Base-by-base conservation (phyloP, 2,329 filamentous ascomycete genomes). In the Stagonosporopsis rhizophila region DNA sequence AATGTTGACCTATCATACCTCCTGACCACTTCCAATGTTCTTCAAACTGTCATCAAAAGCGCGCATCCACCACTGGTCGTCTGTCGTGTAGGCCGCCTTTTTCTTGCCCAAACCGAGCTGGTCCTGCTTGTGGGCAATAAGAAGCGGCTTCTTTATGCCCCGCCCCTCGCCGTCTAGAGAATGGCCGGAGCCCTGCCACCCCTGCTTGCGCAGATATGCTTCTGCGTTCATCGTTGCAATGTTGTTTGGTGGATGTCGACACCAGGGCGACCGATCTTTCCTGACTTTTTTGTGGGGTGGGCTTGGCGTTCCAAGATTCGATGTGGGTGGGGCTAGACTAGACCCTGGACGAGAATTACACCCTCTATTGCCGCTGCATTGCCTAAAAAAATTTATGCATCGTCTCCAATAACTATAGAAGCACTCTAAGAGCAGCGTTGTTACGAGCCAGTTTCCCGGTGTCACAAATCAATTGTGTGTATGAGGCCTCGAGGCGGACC, bases 31-130 rank as follows among this genome's bases (percentile, higher is more conserved):
- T 1, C 72, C 73, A 49, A 74, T 83, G 4, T 89, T 90, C 75
- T 95, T 90, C 62, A 97, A 80, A 52, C 93, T 92, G 73, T 92
- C 88, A 77, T 98, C 94, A 66, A 96, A 97, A 11, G 95, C 95
- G 56, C 91, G 89, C 77, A 96, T 83, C 95, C 95, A 99, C 95
- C 95, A 99, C 75, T 96, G 92, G 72, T 97, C 94, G 66, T 83
- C 82, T 28, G 85, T 81, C 25, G 81, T 81, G 42, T 74, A 69
- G 25, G 73, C 71, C 19, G 68, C 67, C 63, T 85, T 85, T 75
- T 91, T 92, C 72, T 90, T 87, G 51, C 94, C 94, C 5, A 98
- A 81, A 22, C 94, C 94, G 49, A 90, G 82, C 25, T 85, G 89
- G 75, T 96, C 90, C 67, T 88, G 84, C 77, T 96, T 96, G 67